A percentile compares a stretch with the other conserved stretches of the same genome.
Conservation (phyloP, 495 filamentous ascomycete genomes). For the Podospora sp. region DNA sequence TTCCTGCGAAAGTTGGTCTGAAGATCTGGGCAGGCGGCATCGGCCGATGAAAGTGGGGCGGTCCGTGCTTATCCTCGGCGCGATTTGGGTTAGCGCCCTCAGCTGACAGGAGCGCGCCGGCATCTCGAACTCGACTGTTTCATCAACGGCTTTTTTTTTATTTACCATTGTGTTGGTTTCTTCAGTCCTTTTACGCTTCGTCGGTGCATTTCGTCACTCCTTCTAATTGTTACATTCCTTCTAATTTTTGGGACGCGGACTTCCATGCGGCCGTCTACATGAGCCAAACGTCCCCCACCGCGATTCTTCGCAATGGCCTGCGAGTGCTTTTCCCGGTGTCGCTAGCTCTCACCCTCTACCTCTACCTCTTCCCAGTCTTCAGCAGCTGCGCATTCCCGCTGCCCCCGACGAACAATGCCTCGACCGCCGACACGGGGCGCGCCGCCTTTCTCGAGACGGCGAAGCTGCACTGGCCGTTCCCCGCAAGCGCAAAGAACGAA, state of each 20-base stretch:
- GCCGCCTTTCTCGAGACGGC: slow-evolving; percentile 51
- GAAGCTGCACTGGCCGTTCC: slow-evolving; percentile 48
- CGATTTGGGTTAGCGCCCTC: background rate
- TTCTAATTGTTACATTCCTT: slow-evolving; percentile 7
- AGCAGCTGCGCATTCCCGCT: slow-evolving; percentile 80
- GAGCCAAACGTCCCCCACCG: slow-evolving; percentile 58
- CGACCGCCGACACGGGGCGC: slow-evolving; percentile 32
- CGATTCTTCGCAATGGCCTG: slow-evolving; percentile 62
- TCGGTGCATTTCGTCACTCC: slow-evolving; percentile 1
- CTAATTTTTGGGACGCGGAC: background rate
- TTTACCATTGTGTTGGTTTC: background rate
- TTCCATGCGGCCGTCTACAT: slow-evolving; percentile 46
- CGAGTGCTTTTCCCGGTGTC: slow-evolving; percentile 70
- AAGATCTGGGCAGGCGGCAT: background rate
- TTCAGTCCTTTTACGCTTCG: background rate
- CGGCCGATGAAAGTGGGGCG: background rate
- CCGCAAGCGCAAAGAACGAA: background rate
- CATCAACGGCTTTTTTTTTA: background rate
- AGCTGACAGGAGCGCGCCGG: background rate
- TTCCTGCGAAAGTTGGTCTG: too few relatives aligned
- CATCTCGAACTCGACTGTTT: background rate
- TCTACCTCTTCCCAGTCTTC: slow-evolving; percentile 89
- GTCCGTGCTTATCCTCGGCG: background rate
- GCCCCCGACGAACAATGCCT: slow-evolving; percentile 36
- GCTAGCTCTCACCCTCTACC: slow-evolving; percentile 67